Base-by-base conservation (phyloP, 2,329 filamentous ascomycete genomes). In the Aspergillus intermedius region DNA sequence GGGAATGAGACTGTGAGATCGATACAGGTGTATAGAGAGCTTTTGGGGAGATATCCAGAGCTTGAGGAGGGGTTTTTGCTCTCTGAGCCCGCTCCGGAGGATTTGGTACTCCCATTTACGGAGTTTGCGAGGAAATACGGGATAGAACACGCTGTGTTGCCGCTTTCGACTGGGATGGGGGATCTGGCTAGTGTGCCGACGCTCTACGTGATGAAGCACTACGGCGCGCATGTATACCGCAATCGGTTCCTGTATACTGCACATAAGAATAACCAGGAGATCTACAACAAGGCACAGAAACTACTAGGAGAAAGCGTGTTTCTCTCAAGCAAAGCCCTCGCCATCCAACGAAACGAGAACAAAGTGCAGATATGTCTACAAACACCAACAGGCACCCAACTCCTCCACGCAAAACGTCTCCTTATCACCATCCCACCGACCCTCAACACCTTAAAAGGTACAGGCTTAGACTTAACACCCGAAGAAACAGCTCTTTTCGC, bases 31-130 rank as follows among this genome's bases (percentile, higher is more conserved):
- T 49, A 60, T 51, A 52, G 73, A 60, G 12, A 70, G 53, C 1
- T 63, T 64, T 37, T 67, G 51, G 45, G 65, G 8, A 42, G 52
- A 19, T 55, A 54, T 35, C 39, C 49, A 6, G n/a, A 42, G 9
- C 35, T 57, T 5, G 49, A 54, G 8, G 6, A 12, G 5, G 54
- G 54, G 0, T 54, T 54, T 49, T 70, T 74, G 22, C 59, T 75
- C 0, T 69, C 74, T 0, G 53, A 61, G 13, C 64, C 67, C 5
- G 68, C 77, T 0, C 74, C 75, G 0, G 63, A 69, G 25, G 75
- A 77, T 39, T 60, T 80, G 2, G 56, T 74, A 17, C 57, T 77
- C 4, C 68, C 74, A 2, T 79, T 75, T 49, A 68, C 71, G 17
- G 65, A 76, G 3, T 78, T 78, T 47, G 63, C 74, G 5, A 19